Base-by-base conservation (phyloP, 352 stramenopile species). In the Saprolegnia parasitica region DNA sequence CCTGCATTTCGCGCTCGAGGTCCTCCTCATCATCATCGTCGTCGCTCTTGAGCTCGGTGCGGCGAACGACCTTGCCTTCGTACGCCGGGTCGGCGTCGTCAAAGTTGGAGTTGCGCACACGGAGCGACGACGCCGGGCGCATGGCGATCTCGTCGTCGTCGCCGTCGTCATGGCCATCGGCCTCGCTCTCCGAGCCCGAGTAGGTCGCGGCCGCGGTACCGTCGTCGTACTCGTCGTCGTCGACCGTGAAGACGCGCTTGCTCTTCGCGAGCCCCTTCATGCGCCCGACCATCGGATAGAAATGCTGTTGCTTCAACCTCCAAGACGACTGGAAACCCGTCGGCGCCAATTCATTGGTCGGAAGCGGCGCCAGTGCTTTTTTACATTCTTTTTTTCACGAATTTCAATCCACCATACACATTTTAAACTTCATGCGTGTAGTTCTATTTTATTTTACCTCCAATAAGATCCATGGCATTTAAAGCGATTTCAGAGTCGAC, bases 41-140 rank as follows among this genome's bases (percentile, higher is more conserved):
- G 32, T 63, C 57, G 2, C 37, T 60, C 21, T 18, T 57, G 50
- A 95, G 61, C 16, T 91, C 81, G 42, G 80, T 82, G 24, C 87
- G 80, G 67, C 83, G 84, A 40, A 95, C 83, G 37, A 95, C 85
- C 71, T 89, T 90, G 15, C 85, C 87, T 4, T 84, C 81, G 58
- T 93, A 93, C 56, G 81, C 80, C 21, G 75, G 6, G 13, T 76
- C 50, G 0, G 68, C 77, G 1, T 76, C 78, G 52, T 73, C 61
- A 57, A 70, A 70, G 6, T 90, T 77, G 81, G 84, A 93, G 75
- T 92, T 93, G 72, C 89, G 74, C 5, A 93, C 81, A 0, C 87
- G 87, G 71, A 95, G 68, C 60, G 77, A 75, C 9, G 87, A 90
- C 66, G 83, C 81, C 18, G 77, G 81, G 26, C 74, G 78, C 42